phyloP scores from a whole-genome alignment of 805 yeast genomes.

The Wickerhamiella occidentalis region DNA sequence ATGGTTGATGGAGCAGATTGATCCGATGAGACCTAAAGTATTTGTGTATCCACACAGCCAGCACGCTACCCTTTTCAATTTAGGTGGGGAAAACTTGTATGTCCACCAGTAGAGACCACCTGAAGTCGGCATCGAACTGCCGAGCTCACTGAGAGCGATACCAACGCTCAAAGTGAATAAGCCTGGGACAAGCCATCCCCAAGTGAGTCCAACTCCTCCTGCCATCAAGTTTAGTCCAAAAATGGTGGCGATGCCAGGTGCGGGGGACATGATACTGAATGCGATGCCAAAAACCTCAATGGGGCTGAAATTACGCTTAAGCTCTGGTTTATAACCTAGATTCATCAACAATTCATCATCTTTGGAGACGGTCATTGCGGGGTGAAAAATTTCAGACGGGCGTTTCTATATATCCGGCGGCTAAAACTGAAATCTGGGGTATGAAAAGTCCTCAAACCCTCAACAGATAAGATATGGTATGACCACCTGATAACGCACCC shows the following conservation, averaged over 20 bases:
- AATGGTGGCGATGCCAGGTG: slow-evolving; percentile 47
- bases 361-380: neutral
- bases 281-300: slow-evolving; percentile 60
- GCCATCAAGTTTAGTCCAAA: slow-evolving; percentile 43
- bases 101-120: slow-evolving; percentile 69
- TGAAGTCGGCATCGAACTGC: slow-evolving; percentile 59
- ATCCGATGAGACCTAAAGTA: slow-evolving; percentile 53
- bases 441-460: neutral
- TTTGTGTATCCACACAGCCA: slow-evolving; percentile 57
- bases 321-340: slow-evolving; percentile 61
- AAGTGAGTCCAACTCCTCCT: slow-evolving; percentile 53
- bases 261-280: slow-evolving; percentile 55
- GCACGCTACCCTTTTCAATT: slow-evolving; percentile 37
- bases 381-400: neutral
- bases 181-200: slow-evolving; percentile 64
- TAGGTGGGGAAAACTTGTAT: slow-evolving; percentile 54
- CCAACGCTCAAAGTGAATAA: slow-evolving; percentile 46
- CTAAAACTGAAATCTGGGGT: neutral
- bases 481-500: neutral
- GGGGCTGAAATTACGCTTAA: slow-evolving; percentile 47
- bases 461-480: neutral
- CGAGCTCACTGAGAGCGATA: slow-evolving; percentile 50
- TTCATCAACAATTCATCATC: slow-evolving; percentile 29
- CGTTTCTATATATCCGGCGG: neutral
- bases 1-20: slow-evolving; percentile 56